phyloP scores from a whole-genome alignment of 257 asterid genomes.

The Paulownia fortunei region DNA sequence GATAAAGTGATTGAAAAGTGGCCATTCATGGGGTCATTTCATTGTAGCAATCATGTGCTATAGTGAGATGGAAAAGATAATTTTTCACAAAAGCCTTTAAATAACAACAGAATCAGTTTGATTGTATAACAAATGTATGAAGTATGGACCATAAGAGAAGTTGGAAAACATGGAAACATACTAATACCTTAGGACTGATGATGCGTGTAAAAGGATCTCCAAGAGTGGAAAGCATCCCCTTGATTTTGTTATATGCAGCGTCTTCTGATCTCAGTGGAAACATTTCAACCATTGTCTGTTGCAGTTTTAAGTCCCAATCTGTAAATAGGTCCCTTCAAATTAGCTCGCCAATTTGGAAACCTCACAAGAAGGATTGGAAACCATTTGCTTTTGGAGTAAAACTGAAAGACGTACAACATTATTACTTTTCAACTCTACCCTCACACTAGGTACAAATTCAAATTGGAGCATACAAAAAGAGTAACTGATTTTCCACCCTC shows the following conservation, averaged over 20 bases:
- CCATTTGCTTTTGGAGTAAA: not conserved
- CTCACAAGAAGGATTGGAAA: not conserved
- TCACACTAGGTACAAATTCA: too few species aligned
- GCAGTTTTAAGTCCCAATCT: conserved; percentile 96
- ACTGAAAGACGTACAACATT: not conserved
- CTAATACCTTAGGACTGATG: conserved; percentile 86
- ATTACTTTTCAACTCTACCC: not conserved
- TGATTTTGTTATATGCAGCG: conserved; percentile 88
- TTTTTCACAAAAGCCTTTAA: too few species aligned
- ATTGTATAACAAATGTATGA: not conserved
- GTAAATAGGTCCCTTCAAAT: conserved; percentile 27
- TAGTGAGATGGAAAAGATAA: too few species aligned
- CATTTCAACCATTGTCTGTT: conserved; percentile 93
- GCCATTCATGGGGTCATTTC: too few species aligned
- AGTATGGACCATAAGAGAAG: not conserved
- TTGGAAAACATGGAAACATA: not conserved
- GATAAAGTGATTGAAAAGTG: too few species aligned
- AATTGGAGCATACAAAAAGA: too few species aligned
- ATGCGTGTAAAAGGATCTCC: conserved; percentile 96
- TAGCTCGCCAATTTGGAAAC: not conserved
- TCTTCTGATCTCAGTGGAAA: conserved; percentile 89
- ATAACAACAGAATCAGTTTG: too few species aligned
- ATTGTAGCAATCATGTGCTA: not conserved
- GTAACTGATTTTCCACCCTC: not conserved
- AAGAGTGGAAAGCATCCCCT: conserved; percentile 93